Conservation (phyloP, 305 asterid species). For the Fraxinus ornus region DNA sequence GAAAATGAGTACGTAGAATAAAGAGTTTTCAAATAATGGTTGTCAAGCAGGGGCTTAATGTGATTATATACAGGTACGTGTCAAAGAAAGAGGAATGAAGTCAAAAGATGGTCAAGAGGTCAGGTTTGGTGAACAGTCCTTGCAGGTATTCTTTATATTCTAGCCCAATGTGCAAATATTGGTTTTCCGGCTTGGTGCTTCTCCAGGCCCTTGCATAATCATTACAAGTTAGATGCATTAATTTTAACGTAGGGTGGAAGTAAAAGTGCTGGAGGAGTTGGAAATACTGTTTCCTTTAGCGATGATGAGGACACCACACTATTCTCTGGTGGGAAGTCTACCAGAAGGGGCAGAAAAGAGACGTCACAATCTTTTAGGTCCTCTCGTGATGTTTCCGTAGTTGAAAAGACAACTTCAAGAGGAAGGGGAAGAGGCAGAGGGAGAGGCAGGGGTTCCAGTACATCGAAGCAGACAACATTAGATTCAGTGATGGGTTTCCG, state of each 20-base stretch:
- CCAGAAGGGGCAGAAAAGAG: conserved; percentile 59
- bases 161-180: conserved; percentile 7
- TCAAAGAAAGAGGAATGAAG: conserved; percentile 62
- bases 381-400: conserved; percentile 53
- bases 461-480: conserved; percentile 91
- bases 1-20: background rate
- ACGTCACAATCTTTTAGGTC: conserved; percentile 59
- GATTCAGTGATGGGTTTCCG: conserved; percentile 75
- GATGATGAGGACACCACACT: conserved; percentile 74
- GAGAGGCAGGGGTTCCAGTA: conserved; percentile 66
- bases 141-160: conserved; percentile 44
- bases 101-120: conserved; percentile 56
- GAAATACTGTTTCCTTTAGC: conserved; percentile 67
- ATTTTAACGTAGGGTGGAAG: conserved; percentile 34
- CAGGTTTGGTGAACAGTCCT: conserved; percentile 56
- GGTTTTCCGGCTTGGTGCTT: conserved; percentile 20
- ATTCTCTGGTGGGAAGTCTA: conserved; percentile 53
- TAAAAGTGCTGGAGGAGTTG: conserved; percentile 45
- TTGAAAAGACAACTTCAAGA: conserved; percentile 65
- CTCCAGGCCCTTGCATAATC: background rate
- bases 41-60: background rate
- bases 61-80: conserved; percentile 67
- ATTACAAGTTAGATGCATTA: background rate
- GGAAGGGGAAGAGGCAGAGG: conserved; percentile 90
- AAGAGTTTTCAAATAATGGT: no score